Conservation (phyloP, 495 filamentous ascomycete genomes). For the Lentithecium fluviatile region DNA sequence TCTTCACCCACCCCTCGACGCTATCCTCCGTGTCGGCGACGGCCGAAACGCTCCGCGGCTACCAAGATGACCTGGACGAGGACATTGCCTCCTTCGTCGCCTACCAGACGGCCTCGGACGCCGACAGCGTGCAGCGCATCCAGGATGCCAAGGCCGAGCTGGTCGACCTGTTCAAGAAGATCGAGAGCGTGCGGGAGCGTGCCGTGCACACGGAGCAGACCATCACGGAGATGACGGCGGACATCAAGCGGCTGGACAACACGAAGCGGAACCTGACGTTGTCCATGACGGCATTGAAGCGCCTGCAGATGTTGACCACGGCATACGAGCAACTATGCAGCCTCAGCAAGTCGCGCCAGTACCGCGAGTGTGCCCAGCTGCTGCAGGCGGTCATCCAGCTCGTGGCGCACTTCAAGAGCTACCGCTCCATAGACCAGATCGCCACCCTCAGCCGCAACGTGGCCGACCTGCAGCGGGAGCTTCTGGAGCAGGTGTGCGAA, state of each 20-base stretch:
- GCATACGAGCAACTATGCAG: conserved; percentile 93
- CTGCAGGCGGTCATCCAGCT: conserved; percentile 96
- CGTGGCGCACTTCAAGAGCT: conserved; percentile 98
- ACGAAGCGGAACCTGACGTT: conserved; percentile 95
- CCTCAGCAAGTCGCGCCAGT: conserved; percentile 81
- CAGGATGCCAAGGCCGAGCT: conserved; percentile 87
- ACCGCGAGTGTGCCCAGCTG: conserved; percentile 92
- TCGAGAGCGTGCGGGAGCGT: conserved; percentile 87
- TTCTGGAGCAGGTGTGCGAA: conserved; percentile 95
- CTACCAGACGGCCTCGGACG: conserved; percentile 80
- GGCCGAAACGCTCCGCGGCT: conserved; percentile 66
- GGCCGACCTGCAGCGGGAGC: conserved; percentile 87
- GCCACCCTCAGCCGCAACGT: conserved; percentile 90
- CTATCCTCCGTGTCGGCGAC: conserved; percentile 73
- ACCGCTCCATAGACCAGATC: conserved; percentile 96
- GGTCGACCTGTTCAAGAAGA: conserved; percentile 86
- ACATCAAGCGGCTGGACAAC: conserved; percentile 95
- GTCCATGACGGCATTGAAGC: conserved; percentile 96
- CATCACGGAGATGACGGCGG: conserved; percentile 98
- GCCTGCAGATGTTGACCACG: conserved; percentile 97
- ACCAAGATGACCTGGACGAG: conserved; percentile 80
- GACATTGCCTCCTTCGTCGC: conserved; percentile 76
- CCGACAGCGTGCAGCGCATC: conserved; percentile 84
- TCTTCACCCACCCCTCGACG: conserved; percentile 90
- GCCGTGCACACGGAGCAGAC: conserved; percentile 89